Percentiles rank a stretch among this genome's conserved stretches.
phyloP scores from a whole-genome alignment of 163 green algal species.

The Smithsoniella earleae region DNA sequence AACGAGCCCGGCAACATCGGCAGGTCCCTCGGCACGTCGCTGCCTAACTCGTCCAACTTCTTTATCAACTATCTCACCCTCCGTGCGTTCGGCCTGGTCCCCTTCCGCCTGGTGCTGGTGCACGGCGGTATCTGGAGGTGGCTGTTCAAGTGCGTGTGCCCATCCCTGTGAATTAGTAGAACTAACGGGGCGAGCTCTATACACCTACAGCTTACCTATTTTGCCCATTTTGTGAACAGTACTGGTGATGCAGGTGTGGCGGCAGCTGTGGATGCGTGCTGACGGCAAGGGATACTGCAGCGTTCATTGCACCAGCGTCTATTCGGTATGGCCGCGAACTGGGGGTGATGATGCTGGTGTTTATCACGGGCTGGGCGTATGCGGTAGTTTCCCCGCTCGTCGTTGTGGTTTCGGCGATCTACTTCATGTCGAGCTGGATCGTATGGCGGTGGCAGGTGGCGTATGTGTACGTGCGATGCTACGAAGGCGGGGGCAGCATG shows the following conservation, averaged over 20 bases:
- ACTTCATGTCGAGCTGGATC: constrained; percentile 53
- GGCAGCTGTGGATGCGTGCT: constrained; percentile 30
- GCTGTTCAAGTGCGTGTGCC: constrained; percentile 33
- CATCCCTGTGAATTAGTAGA: too few relatives aligned
- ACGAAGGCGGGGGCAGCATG: constrained; percentile 54
- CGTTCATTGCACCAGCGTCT: constrained; percentile 46
- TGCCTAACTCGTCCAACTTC: constrained; percentile 80
- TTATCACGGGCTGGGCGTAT: constrained; percentile 59
- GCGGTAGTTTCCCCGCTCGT: constrained; percentile 58
- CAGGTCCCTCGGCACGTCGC: constrained; percentile 52
- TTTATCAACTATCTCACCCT: constrained; percentile 76
- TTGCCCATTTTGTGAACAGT: background rate
- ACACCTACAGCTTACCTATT: too few relatives aligned
- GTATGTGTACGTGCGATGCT: constrained; percentile 44
- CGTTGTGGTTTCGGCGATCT: constrained; percentile 52
- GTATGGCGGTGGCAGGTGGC: constrained; percentile 43
- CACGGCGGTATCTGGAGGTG: constrained; percentile 31
- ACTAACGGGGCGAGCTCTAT: too few relatives aligned
- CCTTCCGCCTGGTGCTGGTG: constrained; percentile 48
- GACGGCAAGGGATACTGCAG: constrained; percentile 39
- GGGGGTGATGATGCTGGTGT: constrained; percentile 65
- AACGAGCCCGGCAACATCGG: constrained; percentile 42
- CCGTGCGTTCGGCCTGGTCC: constrained; percentile 51
- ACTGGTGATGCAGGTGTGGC: constrained; percentile 27
- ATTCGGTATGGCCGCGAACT: constrained; percentile 68